A percentile compares a stretch with the other conserved stretches of the same genome.
Evolutionary conservation across 345 rosid species (phyloP).

Genomic region (Eucalyptus albens): DNA sequence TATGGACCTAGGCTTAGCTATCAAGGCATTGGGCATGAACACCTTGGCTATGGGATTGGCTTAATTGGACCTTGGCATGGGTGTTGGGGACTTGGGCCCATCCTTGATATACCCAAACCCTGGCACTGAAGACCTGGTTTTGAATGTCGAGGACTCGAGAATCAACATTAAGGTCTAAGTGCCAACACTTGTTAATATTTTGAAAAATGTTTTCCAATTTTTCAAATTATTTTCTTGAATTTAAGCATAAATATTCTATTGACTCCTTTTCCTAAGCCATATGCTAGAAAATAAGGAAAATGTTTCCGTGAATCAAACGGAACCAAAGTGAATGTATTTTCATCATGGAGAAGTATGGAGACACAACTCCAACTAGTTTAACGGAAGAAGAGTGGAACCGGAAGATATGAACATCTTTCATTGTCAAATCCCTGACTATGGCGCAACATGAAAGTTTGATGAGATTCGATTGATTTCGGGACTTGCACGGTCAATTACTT

Average conservation of each 20-base stretch:
- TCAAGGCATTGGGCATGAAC: background rate
- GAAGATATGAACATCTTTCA: background rate
- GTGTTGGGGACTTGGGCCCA: background rate
- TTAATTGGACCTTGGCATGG: background rate
- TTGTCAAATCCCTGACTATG: background rate
- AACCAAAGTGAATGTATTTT: background rate
- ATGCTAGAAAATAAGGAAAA: background rate
- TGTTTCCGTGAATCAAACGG: rapidly evolving
- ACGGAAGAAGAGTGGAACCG: background rate
- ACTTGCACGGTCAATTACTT: background rate
- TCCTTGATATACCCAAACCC: no score
- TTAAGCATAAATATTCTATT: no score
- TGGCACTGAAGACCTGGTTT: rapidly evolving
- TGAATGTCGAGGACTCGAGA: background rate
- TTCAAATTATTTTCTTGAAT: background rate
- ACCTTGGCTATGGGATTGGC: background rate
- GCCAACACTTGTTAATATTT: no score
- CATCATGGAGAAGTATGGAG: background rate
- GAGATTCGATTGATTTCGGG: background rate
- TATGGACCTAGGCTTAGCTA: background rate
- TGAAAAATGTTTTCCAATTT: background rate
- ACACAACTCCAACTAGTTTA: background rate
- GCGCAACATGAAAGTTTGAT: background rate
- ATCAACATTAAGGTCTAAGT: rapidly evolving
- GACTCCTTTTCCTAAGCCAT: no score